A percentile compares a stretch with the other conserved stretches of the same genome.
Evolutionary conservation across 78 protist genomes (phyloP).

Genomic region (Dictyostelium purpureum): DNA sequence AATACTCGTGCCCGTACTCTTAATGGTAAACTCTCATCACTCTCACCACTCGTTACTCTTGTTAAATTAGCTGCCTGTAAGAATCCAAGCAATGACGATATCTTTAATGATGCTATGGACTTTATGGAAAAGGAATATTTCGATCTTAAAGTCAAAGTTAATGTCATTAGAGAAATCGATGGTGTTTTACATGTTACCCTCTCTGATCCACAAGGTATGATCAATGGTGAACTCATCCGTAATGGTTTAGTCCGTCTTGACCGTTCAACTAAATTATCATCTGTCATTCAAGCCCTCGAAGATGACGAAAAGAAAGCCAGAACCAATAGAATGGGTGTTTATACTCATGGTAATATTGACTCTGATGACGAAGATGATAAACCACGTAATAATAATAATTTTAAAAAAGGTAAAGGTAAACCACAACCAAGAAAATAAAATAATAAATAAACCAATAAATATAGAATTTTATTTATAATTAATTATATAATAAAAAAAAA

Average conservation of each 20-base stretch:
- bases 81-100: neutral
- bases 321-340: conserved; percentile 37
- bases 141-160: neutral
- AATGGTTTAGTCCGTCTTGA: conserved; percentile 71
- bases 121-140: conserved; percentile 41
- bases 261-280: conserved; percentile 14
- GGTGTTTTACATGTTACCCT: conserved; percentile 1
- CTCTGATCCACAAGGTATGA: conserved; percentile 22
- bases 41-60: neutral
- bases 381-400: neutral
- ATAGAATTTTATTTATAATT: too few species aligned
- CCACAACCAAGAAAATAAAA: neutral
- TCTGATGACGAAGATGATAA: conserved; percentile 77
- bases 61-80: conserved; percentile 32
- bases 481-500: too few species aligned
- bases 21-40: neutral
- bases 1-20: neutral
- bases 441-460: too few species aligned
- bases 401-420: conserved; percentile 15
- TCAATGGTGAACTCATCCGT: conserved; percentile 57
- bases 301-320: conserved; percentile 56
- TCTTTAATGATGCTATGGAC: conserved; percentile 36
- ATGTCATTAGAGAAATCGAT: conserved; percentile 7
- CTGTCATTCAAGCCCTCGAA: neutral
- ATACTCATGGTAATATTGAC: conserved; percentile 60